Percentiles rank a stretch among this genome's conserved stretches.
phyloP scores from a whole-genome alignment of 169 alveolate genomes.

The Plasmodium gonderi region DNA sequence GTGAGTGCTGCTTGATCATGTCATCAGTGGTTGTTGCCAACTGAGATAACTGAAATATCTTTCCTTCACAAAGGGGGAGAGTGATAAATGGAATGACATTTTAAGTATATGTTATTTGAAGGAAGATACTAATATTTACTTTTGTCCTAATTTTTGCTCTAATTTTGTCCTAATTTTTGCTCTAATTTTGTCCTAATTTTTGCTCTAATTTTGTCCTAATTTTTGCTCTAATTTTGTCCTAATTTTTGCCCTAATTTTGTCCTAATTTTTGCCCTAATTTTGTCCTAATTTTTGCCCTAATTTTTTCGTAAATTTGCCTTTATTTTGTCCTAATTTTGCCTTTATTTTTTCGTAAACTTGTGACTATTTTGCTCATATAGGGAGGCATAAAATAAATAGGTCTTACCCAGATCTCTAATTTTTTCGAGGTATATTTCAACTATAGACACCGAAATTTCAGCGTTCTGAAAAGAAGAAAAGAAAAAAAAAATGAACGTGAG shows the following conservation, averaged over 20 bases:
- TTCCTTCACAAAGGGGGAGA: background rate
- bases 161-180: no score
- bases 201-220: no score
- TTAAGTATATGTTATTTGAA: background rate
- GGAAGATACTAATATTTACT: no score
- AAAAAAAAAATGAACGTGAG: background rate
- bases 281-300: no score
- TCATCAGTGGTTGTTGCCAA: constrained; percentile 51
- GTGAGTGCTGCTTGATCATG: constrained; percentile 27
- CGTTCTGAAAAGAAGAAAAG: constrained; percentile 3
- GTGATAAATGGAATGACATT: background rate
- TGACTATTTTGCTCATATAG: background rate
- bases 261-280: no score
- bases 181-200: no score
- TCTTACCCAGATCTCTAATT: constrained; percentile 59
- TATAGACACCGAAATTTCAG: constrained; percentile 39
- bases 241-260: no score
- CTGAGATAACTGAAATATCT: constrained; percentile 53
- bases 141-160: no score
- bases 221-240: no score
- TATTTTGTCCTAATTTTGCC: background rate
- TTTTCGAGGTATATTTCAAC: constrained; percentile 69
- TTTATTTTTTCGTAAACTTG: background rate
- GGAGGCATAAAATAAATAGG: background rate
- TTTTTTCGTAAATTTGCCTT: background rate